phyloP scores from a whole-genome alignment of 2,329 filamentous ascomycete genomes.

The Xylariaceae sp. region DNA sequence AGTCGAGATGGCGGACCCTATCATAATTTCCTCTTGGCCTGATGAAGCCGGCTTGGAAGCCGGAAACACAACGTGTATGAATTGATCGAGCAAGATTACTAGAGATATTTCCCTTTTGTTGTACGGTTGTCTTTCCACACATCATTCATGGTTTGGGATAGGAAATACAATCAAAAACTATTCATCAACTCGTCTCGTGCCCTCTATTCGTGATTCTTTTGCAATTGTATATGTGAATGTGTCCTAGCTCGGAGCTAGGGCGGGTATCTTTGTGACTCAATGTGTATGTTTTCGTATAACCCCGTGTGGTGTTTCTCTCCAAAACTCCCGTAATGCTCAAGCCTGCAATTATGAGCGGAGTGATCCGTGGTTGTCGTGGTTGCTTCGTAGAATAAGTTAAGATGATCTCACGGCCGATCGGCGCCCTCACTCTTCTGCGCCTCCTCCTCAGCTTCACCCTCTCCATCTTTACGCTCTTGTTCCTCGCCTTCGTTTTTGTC shows the following conservation, averaged over 20 bases:
- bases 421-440: conserved; percentile 9
- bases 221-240: conserved; percentile 3
- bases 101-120: conserved; percentile 9
- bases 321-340: too few species aligned
- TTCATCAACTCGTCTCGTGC: conserved; percentile 17
- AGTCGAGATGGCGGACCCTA: conserved; percentile 1
- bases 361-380: too few species aligned
- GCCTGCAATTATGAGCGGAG: too few species aligned
- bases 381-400: too few species aligned
- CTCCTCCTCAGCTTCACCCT: conserved; percentile 8
- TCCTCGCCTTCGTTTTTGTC: conserved; percentile 24
- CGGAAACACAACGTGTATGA: conserved; percentile 7
- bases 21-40: conserved; percentile 1
- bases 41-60: background rate
- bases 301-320: too few species aligned
- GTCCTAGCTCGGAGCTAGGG: conserved; percentile 6
- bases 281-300: too few species aligned
- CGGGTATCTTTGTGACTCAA: conserved; percentile 15
- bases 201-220: conserved; percentile 13
- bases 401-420: too few species aligned
- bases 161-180: conserved; percentile 28
- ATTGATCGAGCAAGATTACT: conserved; percentile 16
- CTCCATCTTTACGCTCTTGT: conserved; percentile 23
- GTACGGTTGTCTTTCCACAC: background rate
- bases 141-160: conserved; percentile 29